Evolutionary conservation across 1,284 basidiomycete genomes (phyloP).

Genomic region (Uromyces viciae-fabae): DNA sequence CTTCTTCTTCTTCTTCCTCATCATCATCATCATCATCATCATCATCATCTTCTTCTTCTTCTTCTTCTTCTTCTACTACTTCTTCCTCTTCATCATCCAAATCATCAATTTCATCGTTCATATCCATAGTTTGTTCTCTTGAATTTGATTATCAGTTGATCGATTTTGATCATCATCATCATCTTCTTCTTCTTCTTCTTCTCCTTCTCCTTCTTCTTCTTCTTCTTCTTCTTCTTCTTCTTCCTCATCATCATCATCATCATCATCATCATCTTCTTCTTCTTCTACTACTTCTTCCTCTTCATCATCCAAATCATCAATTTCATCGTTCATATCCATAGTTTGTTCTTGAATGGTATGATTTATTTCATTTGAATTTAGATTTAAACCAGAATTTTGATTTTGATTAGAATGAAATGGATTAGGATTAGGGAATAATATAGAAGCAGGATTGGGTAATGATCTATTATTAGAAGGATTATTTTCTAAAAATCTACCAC

Average conservation of each 20-base stretch:
- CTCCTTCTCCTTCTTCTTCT: conserved; percentile 26
- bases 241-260: conserved; percentile 54
- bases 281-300: conserved; percentile 48
- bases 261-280: conserved; percentile 52
- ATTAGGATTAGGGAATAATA: no score
- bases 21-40: background rate
- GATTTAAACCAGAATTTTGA: no score
- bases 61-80: conserved; percentile 47
- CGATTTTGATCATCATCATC: conserved; percentile 52
- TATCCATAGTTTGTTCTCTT: no score
- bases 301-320: conserved; percentile 45
- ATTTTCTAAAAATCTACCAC: conserved; percentile 47
- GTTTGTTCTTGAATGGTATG: no score
- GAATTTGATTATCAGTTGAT: no score
- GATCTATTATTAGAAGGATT: no score
- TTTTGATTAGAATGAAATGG: no score
- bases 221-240: conserved; percentile 30
- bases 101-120: conserved; percentile 64
- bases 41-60: conserved; percentile 48
- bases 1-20: conserved; percentile 46
- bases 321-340: conserved; percentile 43
- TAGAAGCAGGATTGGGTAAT: no score
- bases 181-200: conserved; percentile 43
- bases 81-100: conserved; percentile 45
- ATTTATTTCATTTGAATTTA: no score